These are phyloP conservation scores for Entoloma clypeatum DNA, from an alignment of 1,284 basidiomycete species.

Conservation along the genomic window DNA sequence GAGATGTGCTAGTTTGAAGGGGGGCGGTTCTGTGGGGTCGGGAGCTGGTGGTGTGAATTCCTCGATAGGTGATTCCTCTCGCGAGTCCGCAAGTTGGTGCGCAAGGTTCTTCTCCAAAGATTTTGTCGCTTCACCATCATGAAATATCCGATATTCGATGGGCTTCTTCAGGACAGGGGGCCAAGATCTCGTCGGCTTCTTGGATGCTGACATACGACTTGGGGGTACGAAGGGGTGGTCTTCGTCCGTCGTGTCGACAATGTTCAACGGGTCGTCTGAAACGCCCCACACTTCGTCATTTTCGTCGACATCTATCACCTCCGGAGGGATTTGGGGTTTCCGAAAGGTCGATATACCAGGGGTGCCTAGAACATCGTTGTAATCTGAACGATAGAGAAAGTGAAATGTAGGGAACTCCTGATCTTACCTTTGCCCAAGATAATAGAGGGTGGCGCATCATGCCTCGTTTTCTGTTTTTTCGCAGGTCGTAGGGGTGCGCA, in stretches of 20 bases:
- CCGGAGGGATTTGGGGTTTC: background rate
- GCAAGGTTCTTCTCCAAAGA: conserved; percentile 8
- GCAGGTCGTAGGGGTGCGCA: background rate
- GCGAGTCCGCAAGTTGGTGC: conserved; percentile 7
- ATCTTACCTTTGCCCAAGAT: background rate
- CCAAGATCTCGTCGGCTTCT: too few relatives aligned
- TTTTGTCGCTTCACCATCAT: conserved; percentile 16
- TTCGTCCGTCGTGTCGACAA: conserved; percentile 1
- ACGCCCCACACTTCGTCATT: conserved; percentile 13
- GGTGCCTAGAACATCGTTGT: too few relatives aligned
- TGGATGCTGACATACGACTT: background rate
- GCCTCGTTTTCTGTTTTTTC: background rate
- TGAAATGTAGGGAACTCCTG: background rate
- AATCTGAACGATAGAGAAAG: background rate
- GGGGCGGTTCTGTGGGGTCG: background rate
- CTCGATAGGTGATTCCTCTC: conserved; percentile 12
- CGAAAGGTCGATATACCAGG: too few relatives aligned
- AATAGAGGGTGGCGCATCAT: background rate
- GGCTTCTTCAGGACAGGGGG: too few relatives aligned
- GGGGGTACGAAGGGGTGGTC: too few relatives aligned
- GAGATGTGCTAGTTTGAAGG: conserved; percentile 4
- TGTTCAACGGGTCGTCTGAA: conserved; percentile 8
- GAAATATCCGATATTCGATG: too few relatives aligned
- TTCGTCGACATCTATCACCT: conserved; percentile 10
- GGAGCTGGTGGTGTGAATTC: conserved; percentile 7